phyloP scores from a whole-genome alignment of 2,329 filamentous ascomycete species.

The Orbilia ellipsospora region DNA sequence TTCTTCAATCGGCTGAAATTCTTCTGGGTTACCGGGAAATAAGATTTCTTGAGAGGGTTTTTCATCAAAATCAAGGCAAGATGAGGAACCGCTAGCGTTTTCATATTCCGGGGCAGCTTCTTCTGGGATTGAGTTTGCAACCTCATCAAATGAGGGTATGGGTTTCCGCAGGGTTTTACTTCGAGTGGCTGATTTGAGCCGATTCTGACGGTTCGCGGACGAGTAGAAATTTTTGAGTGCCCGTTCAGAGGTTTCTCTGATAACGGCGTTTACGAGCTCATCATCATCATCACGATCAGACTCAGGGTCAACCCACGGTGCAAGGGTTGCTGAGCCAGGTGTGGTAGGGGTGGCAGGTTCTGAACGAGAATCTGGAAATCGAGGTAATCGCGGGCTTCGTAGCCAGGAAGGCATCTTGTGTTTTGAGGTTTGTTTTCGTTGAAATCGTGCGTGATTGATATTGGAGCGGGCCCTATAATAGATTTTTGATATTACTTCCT shows the following conservation, averaged over 20 bases:
- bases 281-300: slow-evolving; percentile 44
- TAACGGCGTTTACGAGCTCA: slow-evolving; percentile 46
- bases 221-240: slow-evolving; percentile 36
- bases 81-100: slow-evolving; percentile 29
- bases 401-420: slow-evolving; percentile 53
- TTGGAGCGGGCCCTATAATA: slow-evolving; percentile 17
- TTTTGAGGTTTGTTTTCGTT: neutral
- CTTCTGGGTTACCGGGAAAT: slow-evolving; percentile 53
- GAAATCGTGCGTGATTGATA: slow-evolving; percentile 26
- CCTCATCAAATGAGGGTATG: slow-evolving; percentile 54
- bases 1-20: slow-evolving; percentile 47
- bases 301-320: slow-evolving; percentile 52
- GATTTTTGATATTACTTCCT: slow-evolving; percentile 25
- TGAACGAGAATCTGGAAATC: slow-evolving; percentile 32
- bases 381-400: slow-evolving; percentile 44
- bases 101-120: slow-evolving; percentile 49
- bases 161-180: slow-evolving; percentile 54
- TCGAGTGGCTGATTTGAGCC: slow-evolving; percentile 48
- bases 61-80: slow-evolving; percentile 28
- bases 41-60: slow-evolving; percentile 53
- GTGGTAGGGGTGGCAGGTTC: slow-evolving; percentile 42
- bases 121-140: slow-evolving; percentile 54
- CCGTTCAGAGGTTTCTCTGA: slow-evolving; percentile 28
- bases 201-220: slow-evolving; percentile 37
- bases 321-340: slow-evolving; percentile 43